Percentiles rank a stretch among this genome's conserved stretches.
Evolutionary conservation across 78 protist species (phyloP).

Genomic region (Dictyostelium brefeldianum): DNA sequence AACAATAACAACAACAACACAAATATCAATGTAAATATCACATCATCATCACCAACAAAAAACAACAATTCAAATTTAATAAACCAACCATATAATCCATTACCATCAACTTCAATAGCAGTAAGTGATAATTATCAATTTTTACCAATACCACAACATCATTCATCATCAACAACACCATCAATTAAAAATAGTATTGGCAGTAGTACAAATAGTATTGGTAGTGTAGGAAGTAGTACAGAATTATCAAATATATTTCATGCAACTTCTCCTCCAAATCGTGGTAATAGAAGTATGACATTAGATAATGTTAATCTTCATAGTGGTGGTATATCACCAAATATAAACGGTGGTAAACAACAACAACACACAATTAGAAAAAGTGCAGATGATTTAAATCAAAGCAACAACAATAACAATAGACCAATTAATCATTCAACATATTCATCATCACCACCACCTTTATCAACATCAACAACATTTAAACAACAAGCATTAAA

Average conservation of each 20-base stretch:
- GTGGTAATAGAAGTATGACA: background rate
- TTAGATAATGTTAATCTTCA: background rate
- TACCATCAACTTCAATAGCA: background rate
- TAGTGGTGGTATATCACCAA: background rate
- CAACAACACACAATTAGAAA: background rate
- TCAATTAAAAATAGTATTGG: constrained; percentile 14
- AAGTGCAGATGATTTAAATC: background rate
- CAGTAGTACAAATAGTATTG: background rate
- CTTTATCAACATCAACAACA: constrained; percentile 24
- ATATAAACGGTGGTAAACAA: background rate
- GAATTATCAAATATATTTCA: background rate
- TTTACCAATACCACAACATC: background rate
- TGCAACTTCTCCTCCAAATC: constrained; percentile 27
- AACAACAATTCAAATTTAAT: background rate
- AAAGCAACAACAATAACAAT: background rate
- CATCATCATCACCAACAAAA: background rate
- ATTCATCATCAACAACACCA: background rate
- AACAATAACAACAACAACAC: background rate
- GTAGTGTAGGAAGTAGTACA: background rate
- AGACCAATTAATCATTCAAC: too few species aligned
- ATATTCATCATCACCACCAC: background rate
- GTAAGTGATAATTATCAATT: background rate
- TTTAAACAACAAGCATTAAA: background rate
- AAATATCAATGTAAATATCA: background rate
- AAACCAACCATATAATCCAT: constrained; percentile 5